phyloP scores from a whole-genome alignment of 2,329 filamentous ascomycete genomes.

The Curvularia hawaiiensis region DNA sequence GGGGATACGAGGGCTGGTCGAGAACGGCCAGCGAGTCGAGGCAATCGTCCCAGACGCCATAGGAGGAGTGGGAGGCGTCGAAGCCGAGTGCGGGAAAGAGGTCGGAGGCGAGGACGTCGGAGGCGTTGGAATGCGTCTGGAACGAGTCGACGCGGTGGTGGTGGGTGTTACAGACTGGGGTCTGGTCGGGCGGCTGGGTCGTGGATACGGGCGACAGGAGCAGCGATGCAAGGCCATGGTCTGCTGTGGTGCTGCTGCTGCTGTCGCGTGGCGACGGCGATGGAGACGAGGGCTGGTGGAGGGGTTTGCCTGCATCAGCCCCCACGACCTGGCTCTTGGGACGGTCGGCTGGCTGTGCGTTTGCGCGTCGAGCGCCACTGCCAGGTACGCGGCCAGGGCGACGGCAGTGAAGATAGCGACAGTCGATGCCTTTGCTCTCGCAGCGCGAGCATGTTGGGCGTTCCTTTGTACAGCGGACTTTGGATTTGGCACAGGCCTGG shows the following conservation, averaged over 20 bases:
- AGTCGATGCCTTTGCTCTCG: slow-evolving; percentile 10
- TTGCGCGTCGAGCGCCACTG: slow-evolving; percentile 1
- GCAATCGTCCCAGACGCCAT: slow-evolving; percentile 8
- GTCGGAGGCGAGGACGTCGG: background rate
- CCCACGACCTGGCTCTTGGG: slow-evolving; percentile 2
- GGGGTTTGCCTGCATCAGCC: background rate
- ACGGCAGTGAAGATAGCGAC: slow-evolving; percentile 9
- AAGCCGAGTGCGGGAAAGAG: background rate
- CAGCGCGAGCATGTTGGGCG: slow-evolving; percentile 13
- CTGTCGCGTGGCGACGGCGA: background rate
- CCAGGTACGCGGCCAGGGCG: slow-evolving; percentile 13
- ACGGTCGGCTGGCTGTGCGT: background rate
- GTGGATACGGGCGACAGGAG: background rate
- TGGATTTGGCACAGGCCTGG: slow-evolving; percentile 13
- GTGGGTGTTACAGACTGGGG: background rate
- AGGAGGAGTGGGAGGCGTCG: background rate
- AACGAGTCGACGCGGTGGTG: slow-evolving; percentile 8
- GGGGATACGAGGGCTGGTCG: slow-evolving; percentile 4
- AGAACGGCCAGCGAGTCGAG: slow-evolving; percentile 5
- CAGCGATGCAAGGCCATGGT: background rate
- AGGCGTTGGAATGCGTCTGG: background rate
- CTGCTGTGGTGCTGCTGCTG: too few species aligned
- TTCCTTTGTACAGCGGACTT: slow-evolving; percentile 14
- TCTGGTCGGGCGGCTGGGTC: background rate
- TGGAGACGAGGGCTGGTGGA: background rate